Base-by-base conservation (phyloP, 2,329 filamentous ascomycete species). In the Aureobasidium sp. region DNA sequence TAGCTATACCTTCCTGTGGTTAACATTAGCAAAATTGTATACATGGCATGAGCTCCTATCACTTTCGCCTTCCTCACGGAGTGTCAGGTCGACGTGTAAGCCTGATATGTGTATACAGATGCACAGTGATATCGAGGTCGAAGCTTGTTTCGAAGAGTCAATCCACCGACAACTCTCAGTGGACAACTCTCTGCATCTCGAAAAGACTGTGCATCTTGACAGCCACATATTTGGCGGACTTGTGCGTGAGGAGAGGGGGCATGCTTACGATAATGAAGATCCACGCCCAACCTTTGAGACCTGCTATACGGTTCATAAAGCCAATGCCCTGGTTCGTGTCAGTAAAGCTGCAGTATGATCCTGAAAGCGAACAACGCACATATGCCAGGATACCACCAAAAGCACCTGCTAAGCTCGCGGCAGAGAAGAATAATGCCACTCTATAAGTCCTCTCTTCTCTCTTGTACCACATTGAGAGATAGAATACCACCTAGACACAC, bases 261-360 rank as follows among this genome's bases (percentile, higher is more conserved):
- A 12, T 22, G 22, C 72, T 70, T 65, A 73, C 72, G 3, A 90
- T 76, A 63, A 91, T 88, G 71, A 93, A 93, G 57, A 93, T 91
- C 89, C 88, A 91, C 1, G 83, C 79, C 89, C 89, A 93, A 1
- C 87, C 88, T 1, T 76, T 70, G 39, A 80, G 80, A 0, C 83
- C 84, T 27, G 77, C 84, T 2, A 85, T 70, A n/a, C 80, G 81
- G 61, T 77, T 68, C 80, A 86, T 84, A 66, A 82, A 77, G 2
- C 78, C 72, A 60, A 86, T 84, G 11, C 78, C 83, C 53, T 77
- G 75, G 8, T 12, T 3, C 22, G 1, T n/a, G 47, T 64, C 7
- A 47, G 39, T 15, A 29, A n/a, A n/a, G 25, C 14, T 29, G 44
- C 12, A 29, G 6, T 11, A 17, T 5, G 12, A 44, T 14, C 31